Percentiles rank a stretch among this genome's conserved stretches.
These are phyloP conservation scores for Allantophomopsis cytisporea DNA, from an alignment of 2,329 filamentous ascomycete genomes.

Conservation along the genomic window DNA sequence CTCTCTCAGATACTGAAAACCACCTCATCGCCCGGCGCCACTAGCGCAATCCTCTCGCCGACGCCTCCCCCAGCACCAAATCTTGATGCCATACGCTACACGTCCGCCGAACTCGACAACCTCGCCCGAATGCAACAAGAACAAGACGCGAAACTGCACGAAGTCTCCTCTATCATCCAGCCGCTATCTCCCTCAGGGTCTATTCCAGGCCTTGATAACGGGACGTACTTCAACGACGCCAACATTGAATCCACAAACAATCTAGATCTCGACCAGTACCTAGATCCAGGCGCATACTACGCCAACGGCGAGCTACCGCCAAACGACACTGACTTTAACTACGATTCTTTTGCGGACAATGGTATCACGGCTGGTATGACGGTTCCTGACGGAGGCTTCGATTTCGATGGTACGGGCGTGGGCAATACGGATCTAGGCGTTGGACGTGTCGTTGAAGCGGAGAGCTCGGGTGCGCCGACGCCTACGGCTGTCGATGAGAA, in stretches of 20 bases:
- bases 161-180: slow-evolving; percentile 59
- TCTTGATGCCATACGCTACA: slow-evolving; percentile 51
- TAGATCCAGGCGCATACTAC: slow-evolving; percentile 27
- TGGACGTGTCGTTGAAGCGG: slow-evolving; percentile 1
- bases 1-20: slow-evolving; percentile 41
- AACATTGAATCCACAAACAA: slow-evolving; percentile 20
- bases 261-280: slow-evolving; percentile 36
- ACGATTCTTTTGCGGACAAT: slow-evolving; percentile 1
- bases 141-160: slow-evolving; percentile 64
- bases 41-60: slow-evolving; percentile 17
- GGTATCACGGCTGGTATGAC: not conserved
- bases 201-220: slow-evolving; percentile 53
- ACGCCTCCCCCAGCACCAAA: slow-evolving; percentile 27
- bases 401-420: not conserved
- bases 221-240: slow-evolving; percentile 16
- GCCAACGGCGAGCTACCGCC: slow-evolving; percentile 10
- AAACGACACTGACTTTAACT: slow-evolving; percentile 5
- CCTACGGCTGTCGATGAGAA: slow-evolving; percentile 8
- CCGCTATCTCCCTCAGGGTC: slow-evolving; percentile 70
- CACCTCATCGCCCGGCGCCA: slow-evolving; percentile 11
- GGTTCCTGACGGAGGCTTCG: slow-evolving; percentile 2
- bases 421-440: not conserved
- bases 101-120: slow-evolving; percentile 63
- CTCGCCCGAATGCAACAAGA: slow-evolving; percentile 68
- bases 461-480: slow-evolving; percentile 9